Conservation (phyloP, 352 stramenopile genomes). For the Phytopythium delawarense region DNA sequence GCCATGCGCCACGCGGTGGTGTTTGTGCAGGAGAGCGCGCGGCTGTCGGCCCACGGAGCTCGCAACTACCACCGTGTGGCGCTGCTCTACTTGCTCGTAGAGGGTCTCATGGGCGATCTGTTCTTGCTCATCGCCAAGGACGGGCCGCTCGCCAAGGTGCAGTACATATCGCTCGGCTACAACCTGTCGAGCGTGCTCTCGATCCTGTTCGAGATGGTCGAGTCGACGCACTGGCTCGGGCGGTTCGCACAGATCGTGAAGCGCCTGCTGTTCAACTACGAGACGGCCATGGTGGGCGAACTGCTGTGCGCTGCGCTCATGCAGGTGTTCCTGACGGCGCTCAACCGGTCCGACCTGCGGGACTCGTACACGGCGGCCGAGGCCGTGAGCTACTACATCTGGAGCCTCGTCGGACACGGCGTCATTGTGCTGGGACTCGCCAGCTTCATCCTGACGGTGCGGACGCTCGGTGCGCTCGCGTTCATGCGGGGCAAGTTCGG, state of each 20-base stretch:
- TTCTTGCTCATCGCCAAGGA: slow-evolving; percentile 22
- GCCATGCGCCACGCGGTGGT: slow-evolving; percentile 8
- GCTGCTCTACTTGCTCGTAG: slow-evolving; percentile 16
- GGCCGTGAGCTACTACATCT: slow-evolving; percentile 16
- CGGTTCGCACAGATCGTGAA: slow-evolving; percentile 4
- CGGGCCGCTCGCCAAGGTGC: slow-evolving; percentile 15
- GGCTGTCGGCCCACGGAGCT: slow-evolving; percentile 2
- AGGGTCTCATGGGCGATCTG: slow-evolving; percentile 23
- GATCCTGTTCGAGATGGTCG: slow-evolving; percentile 27
- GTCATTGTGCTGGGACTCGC: slow-evolving; percentile 14
- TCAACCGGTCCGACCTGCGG: slow-evolving; percentile 12
- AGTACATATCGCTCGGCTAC: slow-evolving; percentile 28
- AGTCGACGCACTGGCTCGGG: slow-evolving; percentile 19
- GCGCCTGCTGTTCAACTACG: slow-evolving; percentile 18
- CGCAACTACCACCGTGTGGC: slow-evolving; percentile 15
- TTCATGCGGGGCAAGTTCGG: not conserved
- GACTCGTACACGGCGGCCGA: slow-evolving; percentile 8
- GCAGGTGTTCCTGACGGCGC: slow-evolving; percentile 14
- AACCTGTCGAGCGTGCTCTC: slow-evolving; percentile 20
- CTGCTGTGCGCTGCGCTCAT: slow-evolving; percentile 16
- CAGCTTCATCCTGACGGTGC: slow-evolving; percentile 2
- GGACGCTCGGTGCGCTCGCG: not conserved
- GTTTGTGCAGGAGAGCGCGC: slow-evolving; percentile 16
- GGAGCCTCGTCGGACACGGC: slow-evolving; percentile 14
- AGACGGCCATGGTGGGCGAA: slow-evolving; percentile 21